Evolutionary conservation across 495 filamentous ascomycete species (phyloP).

Genomic region (Barbatosphaeria neglecta): DNA sequence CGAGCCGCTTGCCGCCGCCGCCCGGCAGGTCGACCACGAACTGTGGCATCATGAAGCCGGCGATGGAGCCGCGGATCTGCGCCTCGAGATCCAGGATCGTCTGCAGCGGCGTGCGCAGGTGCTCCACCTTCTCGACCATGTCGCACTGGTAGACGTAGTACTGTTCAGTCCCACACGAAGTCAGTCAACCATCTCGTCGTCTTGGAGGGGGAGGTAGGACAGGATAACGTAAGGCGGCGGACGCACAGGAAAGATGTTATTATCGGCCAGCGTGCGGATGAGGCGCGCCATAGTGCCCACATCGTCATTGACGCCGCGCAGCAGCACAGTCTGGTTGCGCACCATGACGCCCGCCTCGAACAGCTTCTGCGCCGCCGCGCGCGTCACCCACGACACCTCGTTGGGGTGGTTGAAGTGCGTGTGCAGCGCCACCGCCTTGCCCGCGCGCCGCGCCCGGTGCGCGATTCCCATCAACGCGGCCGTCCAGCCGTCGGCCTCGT

Average conservation of each 20-base stretch:
- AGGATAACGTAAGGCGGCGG: not conserved
- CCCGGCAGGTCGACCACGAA: constrained; percentile 52
- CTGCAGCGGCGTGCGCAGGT: constrained; percentile 47
- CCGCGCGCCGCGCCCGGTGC: constrained; percentile 30
- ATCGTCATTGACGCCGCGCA: constrained; percentile 45
- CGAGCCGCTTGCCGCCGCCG: constrained; percentile 48
- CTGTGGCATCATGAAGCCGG: constrained; percentile 46
- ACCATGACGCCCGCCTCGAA: constrained; percentile 38
- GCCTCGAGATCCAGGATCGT: constrained; percentile 44
- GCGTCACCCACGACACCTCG: constrained; percentile 49
- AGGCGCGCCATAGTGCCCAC: constrained; percentile 37
- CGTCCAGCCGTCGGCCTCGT: constrained; percentile 39
- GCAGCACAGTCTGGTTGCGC: constrained; percentile 40
- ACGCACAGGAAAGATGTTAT: constrained; percentile 41
- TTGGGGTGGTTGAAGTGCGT: constrained; percentile 52
- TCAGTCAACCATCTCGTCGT: too few species aligned
- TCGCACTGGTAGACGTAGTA: constrained; percentile 52
- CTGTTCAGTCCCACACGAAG: too few species aligned
- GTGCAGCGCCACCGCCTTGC: constrained; percentile 47
- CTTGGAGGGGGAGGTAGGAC: not conserved
- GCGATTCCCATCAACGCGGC: constrained; percentile 34
- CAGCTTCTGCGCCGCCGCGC: constrained; percentile 35
- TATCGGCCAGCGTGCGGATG: constrained; percentile 40
- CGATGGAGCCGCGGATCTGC: constrained; percentile 42
- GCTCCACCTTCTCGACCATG: constrained; percentile 44